Evolutionary conservation across 352 stramenopile species (phyloP).

Genomic region (Thalassiosira delicatula): DNA sequence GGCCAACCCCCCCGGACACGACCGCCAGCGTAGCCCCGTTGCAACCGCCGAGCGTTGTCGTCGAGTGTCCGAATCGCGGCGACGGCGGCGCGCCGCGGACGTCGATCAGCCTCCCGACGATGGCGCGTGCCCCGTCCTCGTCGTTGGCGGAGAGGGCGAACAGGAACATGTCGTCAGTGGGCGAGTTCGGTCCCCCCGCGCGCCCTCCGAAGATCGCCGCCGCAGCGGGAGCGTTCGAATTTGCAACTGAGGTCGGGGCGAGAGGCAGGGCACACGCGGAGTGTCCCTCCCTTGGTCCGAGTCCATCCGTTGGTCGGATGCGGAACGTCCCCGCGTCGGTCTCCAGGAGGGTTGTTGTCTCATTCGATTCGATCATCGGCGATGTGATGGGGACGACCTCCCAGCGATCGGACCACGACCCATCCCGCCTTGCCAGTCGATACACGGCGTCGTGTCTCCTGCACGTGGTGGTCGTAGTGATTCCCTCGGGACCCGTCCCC

Average conservation of each 20-base stretch:
- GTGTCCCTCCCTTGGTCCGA: conserved; percentile 66
- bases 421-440: conserved; percentile 45
- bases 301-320: conserved; percentile 3
- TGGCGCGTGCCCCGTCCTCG: conserved; percentile 15
- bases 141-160: conserved; percentile 19
- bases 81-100: conserved; percentile 61
- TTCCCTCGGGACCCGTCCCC: conserved; percentile 65
- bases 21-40: conserved; percentile 48
- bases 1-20: conserved; percentile 62
- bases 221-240: background rate
- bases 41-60: conserved; percentile 55
- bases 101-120: conserved; percentile 49
- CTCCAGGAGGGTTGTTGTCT: background rate
- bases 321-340: conserved; percentile 42
- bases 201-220: conserved; percentile 75
- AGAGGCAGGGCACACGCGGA: conserved; percentile 53
- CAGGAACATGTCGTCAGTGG: conserved; percentile 71
- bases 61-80: conserved; percentile 77
- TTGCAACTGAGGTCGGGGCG: background rate
- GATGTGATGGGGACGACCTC: conserved; percentile 13
- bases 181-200: conserved; percentile 60
- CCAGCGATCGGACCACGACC: conserved; percentile 58
- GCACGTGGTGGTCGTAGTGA: conserved; percentile 5
- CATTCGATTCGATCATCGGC: background rate
- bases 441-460: conserved; percentile 61